Evolutionary conservation across 306 rosid species (phyloP).

Genomic region (Arachis hypogaea): DNA sequence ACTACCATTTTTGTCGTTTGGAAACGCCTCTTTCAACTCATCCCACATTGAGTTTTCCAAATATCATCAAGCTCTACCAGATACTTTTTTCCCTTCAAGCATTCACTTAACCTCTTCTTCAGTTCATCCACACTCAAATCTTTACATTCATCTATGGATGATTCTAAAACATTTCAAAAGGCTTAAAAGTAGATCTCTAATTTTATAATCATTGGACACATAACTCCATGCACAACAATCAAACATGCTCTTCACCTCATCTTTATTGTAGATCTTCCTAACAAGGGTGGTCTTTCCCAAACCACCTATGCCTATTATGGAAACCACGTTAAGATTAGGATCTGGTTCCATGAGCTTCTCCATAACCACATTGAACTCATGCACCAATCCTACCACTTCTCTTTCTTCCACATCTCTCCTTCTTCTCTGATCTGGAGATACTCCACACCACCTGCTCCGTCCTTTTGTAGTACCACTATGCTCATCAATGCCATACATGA

Average conservation of each 20-base stretch:
- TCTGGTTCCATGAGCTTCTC: not conserved
- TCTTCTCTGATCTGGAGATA: not conserved
- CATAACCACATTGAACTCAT: not conserved
- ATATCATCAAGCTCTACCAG: conserved; percentile 32
- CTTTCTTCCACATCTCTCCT: conserved; percentile 37
- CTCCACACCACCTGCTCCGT: not conserved
- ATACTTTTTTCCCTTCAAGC: not conserved
- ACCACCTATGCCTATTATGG: conserved; percentile 33
- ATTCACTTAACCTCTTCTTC: not conserved
- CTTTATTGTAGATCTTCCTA: not conserved
- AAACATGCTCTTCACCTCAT: not conserved
- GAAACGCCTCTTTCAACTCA: not conserved
- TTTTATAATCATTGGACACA: conserved; percentile 7
- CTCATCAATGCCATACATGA: not conserved
- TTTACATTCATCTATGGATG: not conserved
- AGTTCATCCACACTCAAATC: not conserved
- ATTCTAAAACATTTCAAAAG: not conserved
- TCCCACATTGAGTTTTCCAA: not conserved
- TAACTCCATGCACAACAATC: not conserved
- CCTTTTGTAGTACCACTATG: not conserved
- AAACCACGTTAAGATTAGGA: not conserved
- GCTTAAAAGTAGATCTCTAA: not conserved
- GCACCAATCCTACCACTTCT: not conserved
- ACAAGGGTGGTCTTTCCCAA: conserved; percentile 38
- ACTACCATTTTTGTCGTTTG: not conserved